Conservation (phyloP, 1,284 basidiomycete genomes). For the Pisolithus thermaeus region DNA sequence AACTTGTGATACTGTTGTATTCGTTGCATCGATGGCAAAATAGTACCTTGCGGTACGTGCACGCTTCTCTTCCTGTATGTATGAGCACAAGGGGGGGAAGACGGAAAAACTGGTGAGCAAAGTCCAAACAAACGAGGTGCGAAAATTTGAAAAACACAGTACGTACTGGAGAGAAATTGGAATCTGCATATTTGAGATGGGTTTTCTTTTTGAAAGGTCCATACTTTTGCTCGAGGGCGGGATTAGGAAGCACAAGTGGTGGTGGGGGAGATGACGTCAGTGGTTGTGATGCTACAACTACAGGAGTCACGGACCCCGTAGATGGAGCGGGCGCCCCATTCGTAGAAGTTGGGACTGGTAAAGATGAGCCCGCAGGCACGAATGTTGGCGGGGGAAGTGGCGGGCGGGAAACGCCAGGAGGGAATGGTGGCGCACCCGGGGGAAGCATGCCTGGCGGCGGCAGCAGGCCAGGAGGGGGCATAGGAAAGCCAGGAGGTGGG, state of each 20-base stretch:
- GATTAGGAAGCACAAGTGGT: constrained; percentile 51
- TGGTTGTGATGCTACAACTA: constrained; percentile 1
- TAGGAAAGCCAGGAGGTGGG: constrained; percentile 40
- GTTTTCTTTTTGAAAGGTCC: constrained; percentile 73
- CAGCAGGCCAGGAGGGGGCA: constrained; percentile 32
- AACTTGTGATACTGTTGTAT: constrained; percentile 21
- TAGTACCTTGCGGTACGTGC: constrained; percentile 70
- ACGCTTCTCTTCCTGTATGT: constrained; percentile 70
- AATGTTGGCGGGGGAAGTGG: constrained; percentile 26
- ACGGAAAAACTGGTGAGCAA: too few species aligned
- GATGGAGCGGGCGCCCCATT: constrained; percentile 19
- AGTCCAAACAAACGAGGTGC: neutral
- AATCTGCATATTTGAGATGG: constrained; percentile 64
- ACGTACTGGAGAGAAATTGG: constrained; percentile 72
- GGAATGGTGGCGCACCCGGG: constrained; percentile 33
- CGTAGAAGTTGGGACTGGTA: constrained; percentile 16
- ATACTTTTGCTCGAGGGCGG: constrained; percentile 56
- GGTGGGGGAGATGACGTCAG: constrained; percentile 18
- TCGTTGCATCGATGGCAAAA: constrained; percentile 39
- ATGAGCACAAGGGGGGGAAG: too few species aligned
- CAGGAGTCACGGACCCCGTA: neutral
- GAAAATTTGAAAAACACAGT: neutral
- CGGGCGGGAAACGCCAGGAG: constrained; percentile 28
- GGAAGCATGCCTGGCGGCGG: constrained; percentile 33
- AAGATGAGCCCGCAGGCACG: constrained; percentile 24